phyloP scores from a whole-genome alignment of 352 stramenopile genomes.

The Pythium brachiatum region DNA sequence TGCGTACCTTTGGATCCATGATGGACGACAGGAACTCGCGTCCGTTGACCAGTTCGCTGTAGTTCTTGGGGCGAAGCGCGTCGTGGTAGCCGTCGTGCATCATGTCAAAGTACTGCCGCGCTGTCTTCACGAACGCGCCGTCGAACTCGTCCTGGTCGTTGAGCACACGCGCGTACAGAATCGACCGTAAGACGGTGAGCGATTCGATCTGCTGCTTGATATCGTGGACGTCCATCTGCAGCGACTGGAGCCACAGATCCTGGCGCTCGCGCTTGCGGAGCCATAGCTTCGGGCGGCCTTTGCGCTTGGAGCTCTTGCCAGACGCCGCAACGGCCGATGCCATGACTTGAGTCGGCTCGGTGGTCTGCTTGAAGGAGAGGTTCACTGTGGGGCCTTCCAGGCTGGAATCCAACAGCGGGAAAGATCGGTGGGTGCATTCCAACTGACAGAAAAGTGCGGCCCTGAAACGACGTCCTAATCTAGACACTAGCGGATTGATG shows the following conservation, averaged over 20 bases:
- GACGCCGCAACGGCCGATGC: background rate
- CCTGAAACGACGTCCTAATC: no score
- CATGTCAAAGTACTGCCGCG: background rate
- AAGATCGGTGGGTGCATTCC: no score
- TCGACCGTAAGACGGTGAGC: background rate
- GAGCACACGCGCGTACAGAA: background rate
- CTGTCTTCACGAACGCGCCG: background rate
- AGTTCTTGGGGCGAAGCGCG: background rate
- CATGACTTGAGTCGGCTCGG: no score
- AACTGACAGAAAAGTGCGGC: no score
- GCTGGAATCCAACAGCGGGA: no score
- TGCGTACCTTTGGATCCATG: conserved; percentile 9
- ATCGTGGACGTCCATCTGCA: background rate
- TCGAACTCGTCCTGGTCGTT: background rate
- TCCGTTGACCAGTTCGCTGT: background rate
- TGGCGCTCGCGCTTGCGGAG: background rate
- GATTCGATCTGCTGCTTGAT: background rate
- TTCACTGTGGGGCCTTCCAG: no score
- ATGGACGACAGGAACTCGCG: conserved; percentile 1
- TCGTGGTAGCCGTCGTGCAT: conserved; percentile 18
- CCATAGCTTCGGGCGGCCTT: background rate
- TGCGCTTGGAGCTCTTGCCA: background rate
- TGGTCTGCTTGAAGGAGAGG: background rate
- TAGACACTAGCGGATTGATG: no score
- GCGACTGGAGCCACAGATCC: background rate